Percentiles rank a stretch among this genome's conserved stretches.
Conservation (phyloP, 306 rosid species). For the Gastrolobium bilobum region DNA sequence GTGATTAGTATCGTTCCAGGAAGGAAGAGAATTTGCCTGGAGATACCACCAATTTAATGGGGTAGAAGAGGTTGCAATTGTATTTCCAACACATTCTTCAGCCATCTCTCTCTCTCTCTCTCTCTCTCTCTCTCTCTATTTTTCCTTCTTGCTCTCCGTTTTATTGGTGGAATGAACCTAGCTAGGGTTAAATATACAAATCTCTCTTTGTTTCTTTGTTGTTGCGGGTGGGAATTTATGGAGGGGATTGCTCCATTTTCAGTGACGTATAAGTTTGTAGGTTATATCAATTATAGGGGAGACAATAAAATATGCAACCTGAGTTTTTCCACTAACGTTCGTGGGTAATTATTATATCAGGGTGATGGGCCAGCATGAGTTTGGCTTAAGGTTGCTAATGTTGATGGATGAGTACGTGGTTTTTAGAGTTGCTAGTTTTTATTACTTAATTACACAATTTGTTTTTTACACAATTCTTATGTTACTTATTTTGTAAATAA, state of each 20-base stretch:
- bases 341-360: slow-evolving; percentile 79
- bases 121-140: slow-evolving; percentile 1
- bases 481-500: background rate
- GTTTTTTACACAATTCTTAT: background rate
- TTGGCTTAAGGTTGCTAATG: slow-evolving; percentile 48
- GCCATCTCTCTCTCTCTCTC: slow-evolving; percentile 57
- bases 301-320: slow-evolving; percentile 83
- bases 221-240: slow-evolving; percentile 57
- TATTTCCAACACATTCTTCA: slow-evolving; percentile 72
- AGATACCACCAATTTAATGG: slow-evolving; percentile 86
- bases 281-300: slow-evolving; percentile 64
- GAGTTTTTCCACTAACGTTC: slow-evolving; percentile 84
- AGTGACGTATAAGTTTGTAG: slow-evolving; percentile 70
- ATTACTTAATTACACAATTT: background rate
- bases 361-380: slow-evolving; percentile 60
- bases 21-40: slow-evolving; percentile 58
- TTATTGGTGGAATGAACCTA: slow-evolving; percentile 36
- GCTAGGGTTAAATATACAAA: slow-evolving; percentile 30
- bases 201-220: slow-evolving; percentile 35
- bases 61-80: slow-evolving; percentile 65
- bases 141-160: background rate
- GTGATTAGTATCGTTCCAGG: slow-evolving; percentile 60
- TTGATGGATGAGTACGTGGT: slow-evolving; percentile 35
- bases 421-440: slow-evolving; percentile 42
- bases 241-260: slow-evolving; percentile 51